Evolutionary conservation across 768 basidiomycete species (phyloP).

Genomic region (Lentinula sp.): DNA sequence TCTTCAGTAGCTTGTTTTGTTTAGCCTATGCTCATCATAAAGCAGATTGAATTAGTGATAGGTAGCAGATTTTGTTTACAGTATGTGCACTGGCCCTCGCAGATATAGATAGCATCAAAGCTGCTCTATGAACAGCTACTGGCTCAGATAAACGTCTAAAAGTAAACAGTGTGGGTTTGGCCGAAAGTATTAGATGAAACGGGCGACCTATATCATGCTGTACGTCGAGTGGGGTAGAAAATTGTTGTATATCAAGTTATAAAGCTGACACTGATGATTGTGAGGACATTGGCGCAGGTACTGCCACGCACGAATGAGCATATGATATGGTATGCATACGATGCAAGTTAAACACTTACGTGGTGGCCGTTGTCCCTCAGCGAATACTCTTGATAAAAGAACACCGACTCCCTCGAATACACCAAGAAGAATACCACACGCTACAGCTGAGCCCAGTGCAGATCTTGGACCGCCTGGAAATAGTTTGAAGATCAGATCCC

Average conservation of each 20-base stretch:
- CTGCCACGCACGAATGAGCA: conserved; percentile 19
- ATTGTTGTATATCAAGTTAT: not conserved
- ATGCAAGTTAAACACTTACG: conserved; percentile 37
- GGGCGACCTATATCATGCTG: not conserved
- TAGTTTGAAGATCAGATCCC: not conserved
- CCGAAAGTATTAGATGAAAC: not conserved
- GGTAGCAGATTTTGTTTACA: no score
- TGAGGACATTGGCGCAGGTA: conserved; percentile 52
- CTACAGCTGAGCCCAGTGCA: conserved; percentile 87
- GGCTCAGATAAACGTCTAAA: no score
- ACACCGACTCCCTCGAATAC: conserved; percentile 96
- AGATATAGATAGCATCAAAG: no score
- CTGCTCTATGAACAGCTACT: no score
- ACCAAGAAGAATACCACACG: conserved; percentile 93
- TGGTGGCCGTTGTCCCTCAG: conserved; percentile 74
- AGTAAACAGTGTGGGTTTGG: not conserved
- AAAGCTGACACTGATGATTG: conserved; percentile 37
- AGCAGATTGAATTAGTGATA: no score
- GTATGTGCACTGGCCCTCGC: no score
- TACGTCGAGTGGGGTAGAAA: not conserved
- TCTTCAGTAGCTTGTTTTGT: no score
- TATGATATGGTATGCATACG: not conserved
- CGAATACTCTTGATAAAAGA: conserved; percentile 82
- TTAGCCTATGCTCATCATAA: no score
- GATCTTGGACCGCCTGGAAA: conserved; percentile 83